A percentile compares a stretch with the other conserved stretches of the same genome.
phyloP scores from a whole-genome alignment of 2,329 filamentous ascomycete species.

The Aspergillus hortae region DNA sequence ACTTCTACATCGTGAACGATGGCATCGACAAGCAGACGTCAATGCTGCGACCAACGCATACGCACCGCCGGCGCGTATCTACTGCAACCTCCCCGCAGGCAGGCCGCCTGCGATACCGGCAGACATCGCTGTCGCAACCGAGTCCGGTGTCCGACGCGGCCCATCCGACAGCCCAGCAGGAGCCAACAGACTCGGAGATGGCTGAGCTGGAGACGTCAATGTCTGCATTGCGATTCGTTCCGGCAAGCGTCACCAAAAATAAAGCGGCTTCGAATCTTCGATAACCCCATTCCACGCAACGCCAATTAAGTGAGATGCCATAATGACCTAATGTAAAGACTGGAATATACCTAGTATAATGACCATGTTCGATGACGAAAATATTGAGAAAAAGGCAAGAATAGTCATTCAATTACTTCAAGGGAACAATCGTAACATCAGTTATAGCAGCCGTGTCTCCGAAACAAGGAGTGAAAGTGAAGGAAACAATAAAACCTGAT shows the following conservation, averaged over 20 bases:
- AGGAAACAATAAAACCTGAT: neutral
- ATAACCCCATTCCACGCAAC: too few species aligned
- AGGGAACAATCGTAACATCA: neutral
- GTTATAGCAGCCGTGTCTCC: neutral
- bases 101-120: conserved; percentile 30
- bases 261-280: conserved; percentile 9
- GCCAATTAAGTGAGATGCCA: neutral
- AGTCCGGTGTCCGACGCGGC: conserved; percentile 3
- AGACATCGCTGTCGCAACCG: conserved; percentile 24
- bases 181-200: conserved; percentile 28
- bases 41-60: conserved; percentile 56
- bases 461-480: neutral
- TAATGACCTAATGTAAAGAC: neutral
- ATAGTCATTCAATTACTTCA: neutral
- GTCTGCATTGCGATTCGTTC: conserved; percentile 45
- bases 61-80: conserved; percentile 33
- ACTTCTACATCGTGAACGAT: conserved; percentile 80
- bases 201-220: conserved; percentile 40
- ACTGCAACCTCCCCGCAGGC: conserved; percentile 29
- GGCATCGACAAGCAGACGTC: conserved; percentile 85
- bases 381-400: neutral
- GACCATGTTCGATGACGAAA: neutral
- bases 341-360: too few species aligned
- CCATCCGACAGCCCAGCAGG: neutral
- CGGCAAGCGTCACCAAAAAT: conserved; percentile 37